Conservation (phyloP, 106 monocot genomes). For the Gastrodia elata region DNA sequence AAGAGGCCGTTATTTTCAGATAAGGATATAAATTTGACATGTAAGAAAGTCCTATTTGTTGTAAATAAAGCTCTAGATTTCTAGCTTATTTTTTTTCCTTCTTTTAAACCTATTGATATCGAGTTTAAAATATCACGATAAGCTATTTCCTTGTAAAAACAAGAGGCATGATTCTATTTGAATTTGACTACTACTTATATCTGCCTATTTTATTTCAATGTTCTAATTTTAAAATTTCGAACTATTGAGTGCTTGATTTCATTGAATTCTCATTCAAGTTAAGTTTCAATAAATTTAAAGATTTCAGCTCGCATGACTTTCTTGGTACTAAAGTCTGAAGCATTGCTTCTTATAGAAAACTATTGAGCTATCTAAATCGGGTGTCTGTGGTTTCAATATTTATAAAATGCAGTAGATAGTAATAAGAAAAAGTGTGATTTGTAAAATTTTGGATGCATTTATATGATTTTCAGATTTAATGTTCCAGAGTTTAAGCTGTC, state of each 20-base stretch:
- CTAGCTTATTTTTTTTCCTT: no score
- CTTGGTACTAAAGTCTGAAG: not conserved
- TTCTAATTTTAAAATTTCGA: not conserved
- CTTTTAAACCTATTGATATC: not conserved
- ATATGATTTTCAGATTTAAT: not conserved
- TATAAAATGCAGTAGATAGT: not conserved
- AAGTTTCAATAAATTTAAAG: not conserved
- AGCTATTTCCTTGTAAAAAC: not conserved
- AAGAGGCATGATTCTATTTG: not conserved
- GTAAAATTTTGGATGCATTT: not conserved
- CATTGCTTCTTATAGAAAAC: not conserved
- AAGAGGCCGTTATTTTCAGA: no score
- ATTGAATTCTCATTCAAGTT: not conserved
- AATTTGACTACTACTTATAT: not conserved
- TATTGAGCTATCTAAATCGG: not conserved
- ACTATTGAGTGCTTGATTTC: not conserved
- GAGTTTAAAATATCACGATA: not conserved
- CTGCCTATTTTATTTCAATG: not conserved
- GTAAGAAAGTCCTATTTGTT: no score
- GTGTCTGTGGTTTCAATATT: not conserved
- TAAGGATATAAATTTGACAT: no score
- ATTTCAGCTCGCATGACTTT: not conserved
- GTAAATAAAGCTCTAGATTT: no score
- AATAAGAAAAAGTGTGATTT: not conserved
- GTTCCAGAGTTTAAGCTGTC: not conserved